These are phyloP conservation scores for Penicillium canariense DNA, from an alignment of 495 filamentous ascomycete species.

Conservation along the genomic window DNA sequence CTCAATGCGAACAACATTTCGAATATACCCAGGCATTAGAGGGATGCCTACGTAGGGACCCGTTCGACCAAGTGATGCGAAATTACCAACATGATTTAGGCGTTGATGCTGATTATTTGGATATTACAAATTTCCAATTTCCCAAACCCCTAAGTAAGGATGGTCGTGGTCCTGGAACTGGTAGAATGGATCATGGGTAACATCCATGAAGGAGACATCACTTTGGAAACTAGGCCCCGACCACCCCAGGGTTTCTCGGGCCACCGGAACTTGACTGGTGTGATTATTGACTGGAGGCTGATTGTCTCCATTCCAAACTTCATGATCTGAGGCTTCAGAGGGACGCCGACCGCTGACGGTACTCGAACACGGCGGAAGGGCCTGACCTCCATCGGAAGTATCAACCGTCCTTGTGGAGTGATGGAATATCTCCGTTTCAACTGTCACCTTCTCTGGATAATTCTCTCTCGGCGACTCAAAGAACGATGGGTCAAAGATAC, in stretches of 20 bases:
- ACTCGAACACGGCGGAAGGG: slow-evolving; percentile 27
- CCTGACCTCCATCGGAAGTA: slow-evolving; percentile 42
- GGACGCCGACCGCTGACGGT: slow-evolving; percentile 1
- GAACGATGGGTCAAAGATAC: slow-evolving; percentile 32
- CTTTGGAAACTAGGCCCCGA: slow-evolving; percentile 9
- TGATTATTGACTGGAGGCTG: background rate
- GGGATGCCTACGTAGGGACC: too few relatives aligned
- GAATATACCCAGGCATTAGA: too few relatives aligned
- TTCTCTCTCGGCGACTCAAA: slow-evolving; percentile 9
- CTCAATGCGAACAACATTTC: too few relatives aligned
- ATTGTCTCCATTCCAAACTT: slow-evolving; percentile 2
- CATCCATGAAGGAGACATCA: slow-evolving; percentile 38
- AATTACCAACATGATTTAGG: background rate
- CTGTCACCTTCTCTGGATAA: slow-evolving; percentile 25
- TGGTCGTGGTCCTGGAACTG: slow-evolving; percentile 30
- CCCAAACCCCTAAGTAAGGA: slow-evolving; percentile 28
- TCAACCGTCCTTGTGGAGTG: slow-evolving; percentile 40
- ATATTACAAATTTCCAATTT: slow-evolving; percentile 27
- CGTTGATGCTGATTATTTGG: background rate
- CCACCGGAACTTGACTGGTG: slow-evolving; percentile 1
- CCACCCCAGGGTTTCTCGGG: slow-evolving; percentile 12
- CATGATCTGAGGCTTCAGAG: slow-evolving; percentile 5
- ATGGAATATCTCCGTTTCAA: slow-evolving; percentile 42
- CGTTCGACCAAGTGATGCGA: too few relatives aligned
- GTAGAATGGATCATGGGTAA: slow-evolving; percentile 29